A percentile compares a stretch with the other conserved stretches of the same genome.
Evolutionary conservation across 2,329 filamentous ascomycete species (phyloP).

Genomic region (Aaosphaeria pasadenensis): DNA sequence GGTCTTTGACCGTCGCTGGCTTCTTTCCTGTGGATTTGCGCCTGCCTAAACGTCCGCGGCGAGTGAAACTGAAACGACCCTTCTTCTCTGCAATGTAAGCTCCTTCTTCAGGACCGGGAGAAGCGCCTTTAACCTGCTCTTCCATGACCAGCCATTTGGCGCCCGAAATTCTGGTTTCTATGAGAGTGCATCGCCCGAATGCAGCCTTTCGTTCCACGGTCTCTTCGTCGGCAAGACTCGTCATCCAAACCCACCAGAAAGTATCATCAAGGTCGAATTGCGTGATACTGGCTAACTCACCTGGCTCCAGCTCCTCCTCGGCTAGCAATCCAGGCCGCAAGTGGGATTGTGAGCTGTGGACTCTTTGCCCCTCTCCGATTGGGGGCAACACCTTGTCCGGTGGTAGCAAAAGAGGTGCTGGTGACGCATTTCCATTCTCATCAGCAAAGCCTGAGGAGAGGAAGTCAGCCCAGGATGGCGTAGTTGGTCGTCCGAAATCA

Average conservation of each 20-base stretch:
- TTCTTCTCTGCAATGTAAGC: constrained; percentile 97
- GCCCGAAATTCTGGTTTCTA: constrained; percentile 79
- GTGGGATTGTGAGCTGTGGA: constrained; percentile 84
- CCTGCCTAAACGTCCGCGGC: constrained; percentile 67
- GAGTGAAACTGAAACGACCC: constrained; percentile 78
- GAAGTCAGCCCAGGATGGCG: constrained; percentile 98
- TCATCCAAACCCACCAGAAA: constrained; percentile 99
- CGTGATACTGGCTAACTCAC: constrained; percentile 89
- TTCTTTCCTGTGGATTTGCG: constrained; percentile 45
- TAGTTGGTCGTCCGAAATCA: constrained; percentile 77
- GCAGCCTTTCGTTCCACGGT: constrained; percentile 80
- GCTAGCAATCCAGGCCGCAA: constrained; percentile 60
- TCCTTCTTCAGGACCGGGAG: constrained; percentile 76
- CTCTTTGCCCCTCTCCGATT: constrained; percentile 65
- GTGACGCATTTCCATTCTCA: constrained; percentile 61
- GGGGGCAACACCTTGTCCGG: constrained; percentile 89
- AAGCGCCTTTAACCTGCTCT: constrained; percentile 92
- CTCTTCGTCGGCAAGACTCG: constrained; percentile 88
- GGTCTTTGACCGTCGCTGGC: constrained; percentile 45
- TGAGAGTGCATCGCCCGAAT: constrained; percentile 87
- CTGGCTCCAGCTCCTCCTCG: constrained; percentile 75
- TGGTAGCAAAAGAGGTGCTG: constrained; percentile 73
- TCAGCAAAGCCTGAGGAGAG: constrained; percentile 90
- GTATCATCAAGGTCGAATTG: constrained; percentile 85
- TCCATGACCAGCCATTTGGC: constrained; percentile 94